phyloP scores from a whole-genome alignment of 208 protist genomes.

The Trypanosomatidae sp. region DNA sequence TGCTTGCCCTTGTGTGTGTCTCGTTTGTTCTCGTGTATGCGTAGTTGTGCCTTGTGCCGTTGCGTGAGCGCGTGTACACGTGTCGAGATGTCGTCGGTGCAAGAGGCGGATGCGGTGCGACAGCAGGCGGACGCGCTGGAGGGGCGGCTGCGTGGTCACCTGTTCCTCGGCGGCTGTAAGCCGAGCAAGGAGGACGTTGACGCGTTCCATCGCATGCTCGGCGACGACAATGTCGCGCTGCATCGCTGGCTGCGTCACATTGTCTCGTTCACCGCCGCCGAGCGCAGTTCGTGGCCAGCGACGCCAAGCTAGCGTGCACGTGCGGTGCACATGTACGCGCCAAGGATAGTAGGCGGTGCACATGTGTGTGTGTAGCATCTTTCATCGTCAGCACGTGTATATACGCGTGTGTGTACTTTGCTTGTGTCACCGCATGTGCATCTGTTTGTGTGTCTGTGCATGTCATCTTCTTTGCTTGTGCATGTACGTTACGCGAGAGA shows the following conservation, averaged over 20 bases:
- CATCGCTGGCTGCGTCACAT: conserved; percentile 18
- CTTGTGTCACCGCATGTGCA: too few relatives aligned
- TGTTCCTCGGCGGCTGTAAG: conserved; percentile 13
- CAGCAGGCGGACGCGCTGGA: conserved; percentile 5
- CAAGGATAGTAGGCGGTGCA: too few relatives aligned
- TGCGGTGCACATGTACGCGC: too few relatives aligned
- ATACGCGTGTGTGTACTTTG: neutral
- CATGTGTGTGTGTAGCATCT: too few relatives aligned
- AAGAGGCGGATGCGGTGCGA: too few relatives aligned
- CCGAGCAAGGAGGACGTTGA: conserved; percentile 15
- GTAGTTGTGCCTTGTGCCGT: too few relatives aligned
- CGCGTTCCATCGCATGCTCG: conserved; percentile 12
- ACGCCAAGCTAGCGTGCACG: neutral
- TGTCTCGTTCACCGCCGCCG: conserved; percentile 11
- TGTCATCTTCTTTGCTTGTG: neutral
- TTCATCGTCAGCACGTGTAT: too few relatives aligned
- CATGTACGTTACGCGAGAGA: neutral
- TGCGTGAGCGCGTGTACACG: too few relatives aligned
- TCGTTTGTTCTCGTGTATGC: neutral
- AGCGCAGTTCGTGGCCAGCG: conserved; percentile 11
- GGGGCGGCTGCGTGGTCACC: conserved; percentile 6
- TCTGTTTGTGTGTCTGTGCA: neutral
- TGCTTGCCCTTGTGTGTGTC: neutral
- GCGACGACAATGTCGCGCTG: conserved; percentile 14
- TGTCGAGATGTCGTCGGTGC: too few relatives aligned